These are phyloP conservation scores for Vicia villosa DNA, from an alignment of 306 rosid genomes.

Conservation along the genomic window DNA sequence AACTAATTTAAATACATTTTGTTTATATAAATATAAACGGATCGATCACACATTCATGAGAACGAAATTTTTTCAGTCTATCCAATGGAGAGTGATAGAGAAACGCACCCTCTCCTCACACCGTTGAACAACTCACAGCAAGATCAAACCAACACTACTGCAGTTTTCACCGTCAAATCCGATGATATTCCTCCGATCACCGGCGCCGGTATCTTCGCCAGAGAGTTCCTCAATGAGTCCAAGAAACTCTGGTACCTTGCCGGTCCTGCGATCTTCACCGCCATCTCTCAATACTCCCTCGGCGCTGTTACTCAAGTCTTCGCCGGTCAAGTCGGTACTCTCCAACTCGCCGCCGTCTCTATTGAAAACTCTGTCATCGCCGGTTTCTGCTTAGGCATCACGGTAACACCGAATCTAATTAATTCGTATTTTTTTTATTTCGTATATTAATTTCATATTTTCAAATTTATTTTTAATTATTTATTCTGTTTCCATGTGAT, in stretches of 20 bases:
- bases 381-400: constrained; percentile 79
- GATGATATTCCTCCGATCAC: constrained; percentile 65
- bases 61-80: too few species aligned
- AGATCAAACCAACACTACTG: constrained; percentile 2
- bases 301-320: constrained; percentile 83
- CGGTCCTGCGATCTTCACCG: constrained; percentile 90
- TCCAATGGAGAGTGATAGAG: constrained; percentile 6
- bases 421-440: not conserved
- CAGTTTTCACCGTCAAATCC: constrained; percentile 51
- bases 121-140: not conserved
- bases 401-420: constrained; percentile 38
- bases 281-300: constrained; percentile 80
- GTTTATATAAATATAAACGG: too few species aligned
- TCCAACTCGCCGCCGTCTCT: constrained; percentile 85
- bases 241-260: constrained; percentile 92
- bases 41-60: too few species aligned
- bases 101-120: constrained; percentile 37
- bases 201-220: constrained; percentile 44
- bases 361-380: constrained; percentile 90
- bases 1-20: too few species aligned
- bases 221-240: constrained; percentile 53
- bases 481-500: not conserved
- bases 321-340: constrained; percentile 77
- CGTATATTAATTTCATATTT: not conserved
- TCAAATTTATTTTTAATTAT: too few species aligned